Base-by-base conservation (phyloP, 1,139 yeast species). In the Pichia sp. region DNA sequence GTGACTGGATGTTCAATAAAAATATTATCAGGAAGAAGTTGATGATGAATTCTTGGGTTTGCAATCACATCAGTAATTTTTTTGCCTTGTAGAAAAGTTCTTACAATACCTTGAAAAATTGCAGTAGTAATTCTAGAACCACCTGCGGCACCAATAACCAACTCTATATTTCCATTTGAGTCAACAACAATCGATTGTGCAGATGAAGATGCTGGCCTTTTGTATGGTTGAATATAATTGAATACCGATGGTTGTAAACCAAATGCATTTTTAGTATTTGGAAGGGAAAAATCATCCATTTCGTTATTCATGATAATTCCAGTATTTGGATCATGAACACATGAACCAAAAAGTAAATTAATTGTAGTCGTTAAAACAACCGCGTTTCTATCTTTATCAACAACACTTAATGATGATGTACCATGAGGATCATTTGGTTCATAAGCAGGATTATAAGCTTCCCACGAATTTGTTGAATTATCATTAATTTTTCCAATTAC, bases 231-330 rank as follows among this genome's bases (percentile, higher is more conserved):
- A 24, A 88, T 74, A 56, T 74, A 84, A 61, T 91, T 91, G 67
- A 74, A 83, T 19, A 78, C 66, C 0, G 96, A 86, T 0, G 97
- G 95, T 6, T 78, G 72, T 40, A 89, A 70, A 24, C 80, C 82
- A 61, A 88, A 91, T 13, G 89, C 82, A 62, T 91, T 91, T 28
- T 75, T 68, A 7, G 70, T 62, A 8, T 61, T 57, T 1, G 94
- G 91, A 31, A 76, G 69, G n/a, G 95, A 81, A 56, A 91, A 91
- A 60, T 91, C 97, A 61, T 91, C 96, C 96, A 91, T 89, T 60
- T 91, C 88, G 51, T 87, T 80, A 64, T 91, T 91, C 54, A 91
- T 65, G 8, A 91, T 71, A 13, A 91, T 67, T 1, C 97, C 97
- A 0, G 97, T 89, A 1, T 48, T 59, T 2, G 82, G 80, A 57